Evolutionary conservation across 163 green algal genomes (phyloP).

Genomic region (Dunaliella salina): DNA sequence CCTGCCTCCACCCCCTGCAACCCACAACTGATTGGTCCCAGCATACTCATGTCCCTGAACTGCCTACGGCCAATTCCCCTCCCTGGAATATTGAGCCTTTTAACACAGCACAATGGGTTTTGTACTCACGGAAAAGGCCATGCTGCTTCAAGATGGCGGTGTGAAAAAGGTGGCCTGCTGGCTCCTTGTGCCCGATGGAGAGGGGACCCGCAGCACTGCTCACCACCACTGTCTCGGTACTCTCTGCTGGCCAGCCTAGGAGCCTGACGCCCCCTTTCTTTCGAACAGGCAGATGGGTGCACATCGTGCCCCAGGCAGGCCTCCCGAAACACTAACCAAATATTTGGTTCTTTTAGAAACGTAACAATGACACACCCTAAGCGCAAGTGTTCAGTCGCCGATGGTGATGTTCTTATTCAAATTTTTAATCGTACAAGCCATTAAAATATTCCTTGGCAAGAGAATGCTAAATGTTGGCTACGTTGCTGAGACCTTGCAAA

Average conservation of each 20-base stretch:
- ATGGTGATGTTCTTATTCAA: too few relatives aligned
- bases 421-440: too few relatives aligned
- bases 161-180: constrained; percentile 41
- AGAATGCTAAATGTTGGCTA: too few relatives aligned
- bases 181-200: constrained; percentile 23
- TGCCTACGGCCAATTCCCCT: neutral
- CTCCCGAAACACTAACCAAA: too few relatives aligned
- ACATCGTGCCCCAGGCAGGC: too few relatives aligned
- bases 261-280: neutral
- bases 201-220: neutral
- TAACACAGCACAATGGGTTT: neutral
- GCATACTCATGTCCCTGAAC: neutral
- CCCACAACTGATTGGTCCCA: neutral
- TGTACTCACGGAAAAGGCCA: constrained; percentile 37
- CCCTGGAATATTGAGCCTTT: neutral
- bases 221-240: neutral
- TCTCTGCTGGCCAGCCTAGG: neutral
- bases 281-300: too few relatives aligned
- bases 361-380: too few relatives aligned
- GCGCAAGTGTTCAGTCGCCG: too few relatives aligned
- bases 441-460: too few relatives aligned
- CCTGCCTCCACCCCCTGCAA: too few relatives aligned
- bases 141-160: constrained; percentile 30
- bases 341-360: too few relatives aligned
- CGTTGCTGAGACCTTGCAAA: too few relatives aligned